Base-by-base conservation (phyloP, 2,329 filamentous ascomycete genomes). In the Penicillium sp. region DNA sequence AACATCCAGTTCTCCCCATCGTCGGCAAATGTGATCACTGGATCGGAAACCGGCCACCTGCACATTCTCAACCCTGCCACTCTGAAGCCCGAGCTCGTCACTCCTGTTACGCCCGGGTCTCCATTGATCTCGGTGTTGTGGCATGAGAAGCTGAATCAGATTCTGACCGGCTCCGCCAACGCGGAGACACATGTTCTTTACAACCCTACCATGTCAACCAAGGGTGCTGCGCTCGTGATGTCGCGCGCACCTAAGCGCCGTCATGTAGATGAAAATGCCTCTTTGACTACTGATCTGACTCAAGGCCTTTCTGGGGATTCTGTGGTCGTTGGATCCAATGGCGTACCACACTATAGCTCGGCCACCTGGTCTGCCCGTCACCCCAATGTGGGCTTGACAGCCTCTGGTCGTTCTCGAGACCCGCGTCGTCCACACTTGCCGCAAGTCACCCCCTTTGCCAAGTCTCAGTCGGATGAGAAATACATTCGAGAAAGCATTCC, bases 141-240 rank as follows among this genome's bases (percentile, higher is more conserved):
- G 94, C 93, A 99, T 68, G 83, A 89, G 18, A 96, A 92, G 73
- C 86, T 99, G 68, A 97, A 99, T 71, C 94, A 99, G 70, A 96
- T 99, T 67, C 75, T 97, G 60, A 96, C 93, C 8, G 93, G 92
- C 54, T 97, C 93, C 42, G 91, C 91, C 48, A 96, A 97, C 68
- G 87, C 88, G 52, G 90, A 95, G 73, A 92, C 90, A 0, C 93
- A 92, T 67, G 83, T 97, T 37, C 87, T 99, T 44, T 99, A 94
- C 78, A 93, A 90, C 68, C 94, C 94, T 2, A 84, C 81, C n/a
- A 87, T 86, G 63, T 99, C 94, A 19, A 83, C 72, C 11, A 87
- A 86, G 56, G 94, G 94, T 54, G 94, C 92, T 3, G 87, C 92
- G 51, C 87, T 91, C 56, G 89, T 97, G 61, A 92, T 99, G 86